Evolutionary conservation across 1,139 yeast genomes (phyloP).

Genomic region (Zygoascus sp.): DNA sequence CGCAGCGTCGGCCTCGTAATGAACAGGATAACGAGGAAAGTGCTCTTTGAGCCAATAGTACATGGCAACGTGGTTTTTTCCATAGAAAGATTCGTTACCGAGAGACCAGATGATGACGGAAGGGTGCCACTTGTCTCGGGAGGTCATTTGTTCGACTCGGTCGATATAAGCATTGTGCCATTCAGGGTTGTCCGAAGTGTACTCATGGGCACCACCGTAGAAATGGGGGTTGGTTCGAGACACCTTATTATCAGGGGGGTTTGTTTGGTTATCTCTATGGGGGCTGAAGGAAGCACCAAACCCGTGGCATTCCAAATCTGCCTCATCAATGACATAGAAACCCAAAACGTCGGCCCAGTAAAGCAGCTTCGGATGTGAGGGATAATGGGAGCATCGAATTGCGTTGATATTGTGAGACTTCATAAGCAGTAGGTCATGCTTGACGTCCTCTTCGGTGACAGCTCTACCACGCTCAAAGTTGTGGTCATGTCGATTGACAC

Average conservation of each 20-base stretch:
- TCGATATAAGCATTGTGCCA: conserved; percentile 37
- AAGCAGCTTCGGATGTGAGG: conserved; percentile 26
- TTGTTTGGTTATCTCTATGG: neutral
- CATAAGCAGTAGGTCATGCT: conserved; percentile 34
- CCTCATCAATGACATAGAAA: conserved; percentile 38
- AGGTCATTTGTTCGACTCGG: conserved; percentile 32
- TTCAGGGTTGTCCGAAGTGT: conserved; percentile 31
- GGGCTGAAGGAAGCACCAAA: conserved; percentile 20
- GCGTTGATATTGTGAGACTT: conserved; percentile 37
- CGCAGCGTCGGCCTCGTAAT: conserved; percentile 29
- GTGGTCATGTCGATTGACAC: conserved; percentile 38
- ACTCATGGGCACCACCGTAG: conserved; percentile 16
- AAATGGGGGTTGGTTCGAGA: conserved; percentile 17
- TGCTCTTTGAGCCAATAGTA: conserved; percentile 26
- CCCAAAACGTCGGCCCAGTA: conserved; percentile 31
- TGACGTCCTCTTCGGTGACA: conserved; percentile 33
- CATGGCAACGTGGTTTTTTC: conserved; percentile 35
- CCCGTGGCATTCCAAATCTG: conserved; percentile 39
- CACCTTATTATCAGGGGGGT: conserved; percentile 6
- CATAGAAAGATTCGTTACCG: conserved; percentile 38
- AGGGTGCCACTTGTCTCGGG: conserved; percentile 36
- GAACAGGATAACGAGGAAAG: conserved; percentile 33
- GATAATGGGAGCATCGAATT: conserved; percentile 37
- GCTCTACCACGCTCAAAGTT: conserved; percentile 36
- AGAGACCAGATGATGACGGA: conserved; percentile 38